A percentile compares a stretch with the other conserved stretches of the same genome.
phyloP scores from a whole-genome alignment of 179 eudicot genomes.

The Beta corolliflora region DNA sequence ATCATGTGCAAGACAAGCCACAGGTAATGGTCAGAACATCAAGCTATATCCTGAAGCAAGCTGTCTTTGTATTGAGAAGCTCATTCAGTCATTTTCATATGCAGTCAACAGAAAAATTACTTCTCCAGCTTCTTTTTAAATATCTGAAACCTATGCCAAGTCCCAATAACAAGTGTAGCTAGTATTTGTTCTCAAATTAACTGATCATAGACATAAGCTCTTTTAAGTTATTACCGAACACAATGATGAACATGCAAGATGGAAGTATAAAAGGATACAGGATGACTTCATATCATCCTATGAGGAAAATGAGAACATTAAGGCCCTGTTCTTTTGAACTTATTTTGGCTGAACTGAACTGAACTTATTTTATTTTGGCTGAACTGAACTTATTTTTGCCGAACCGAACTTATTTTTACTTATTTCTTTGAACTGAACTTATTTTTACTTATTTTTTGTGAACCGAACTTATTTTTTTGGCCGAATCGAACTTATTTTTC shows the following conservation, averaged over 20 bases:
- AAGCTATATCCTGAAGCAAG: conserved; percentile 1
- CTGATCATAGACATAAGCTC: not conserved
- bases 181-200: not conserved
- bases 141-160: not conserved
- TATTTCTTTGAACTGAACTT: too few relatives aligned
- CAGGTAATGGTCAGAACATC: not conserved
- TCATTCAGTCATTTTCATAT: not conserved
- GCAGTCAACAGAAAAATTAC: not conserved
- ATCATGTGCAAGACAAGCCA: not conserved
- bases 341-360: too few relatives aligned
- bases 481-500: too few relatives aligned
- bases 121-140: not conserved
- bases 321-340: too few relatives aligned
- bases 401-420: too few relatives aligned
- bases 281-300: not conserved
- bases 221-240: not conserved
- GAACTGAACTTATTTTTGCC: too few relatives aligned
- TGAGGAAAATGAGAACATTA: not conserved
- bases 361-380: too few relatives aligned
- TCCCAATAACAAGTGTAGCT: not conserved
- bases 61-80: not conserved
- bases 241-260: not conserved
- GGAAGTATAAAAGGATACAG: not conserved
- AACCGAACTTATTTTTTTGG: too few relatives aligned
- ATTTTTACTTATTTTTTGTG: too few relatives aligned